Conservation (phyloP, 2,329 filamentous ascomycete species). For the Hypoxylon sp. region DNA sequence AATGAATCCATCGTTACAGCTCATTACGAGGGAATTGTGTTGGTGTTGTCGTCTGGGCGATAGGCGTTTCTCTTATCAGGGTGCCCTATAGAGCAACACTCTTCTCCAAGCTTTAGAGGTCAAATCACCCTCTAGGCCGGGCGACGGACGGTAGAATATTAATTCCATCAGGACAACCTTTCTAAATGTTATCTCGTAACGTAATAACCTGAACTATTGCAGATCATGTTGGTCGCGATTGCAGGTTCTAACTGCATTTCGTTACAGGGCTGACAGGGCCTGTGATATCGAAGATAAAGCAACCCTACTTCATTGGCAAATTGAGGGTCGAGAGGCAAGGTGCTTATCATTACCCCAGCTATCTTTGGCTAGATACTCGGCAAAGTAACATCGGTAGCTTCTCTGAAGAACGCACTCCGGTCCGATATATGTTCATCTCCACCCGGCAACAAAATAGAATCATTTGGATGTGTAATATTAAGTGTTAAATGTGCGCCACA, state of each 20-base stretch:
- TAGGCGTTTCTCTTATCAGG: constrained; percentile 8
- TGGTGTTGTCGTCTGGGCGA: background rate
- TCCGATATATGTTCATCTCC: constrained; percentile 20
- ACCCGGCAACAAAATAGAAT: constrained; percentile 8
- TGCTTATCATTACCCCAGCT: constrained; percentile 44
- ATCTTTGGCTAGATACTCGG: constrained; percentile 24
- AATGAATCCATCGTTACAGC: constrained; percentile 35
- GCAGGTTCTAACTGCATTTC: constrained; percentile 24
- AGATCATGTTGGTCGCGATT: constrained; percentile 28
- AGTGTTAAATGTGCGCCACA: background rate
- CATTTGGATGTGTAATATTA: constrained; percentile 1
- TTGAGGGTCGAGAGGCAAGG: constrained; percentile 17
- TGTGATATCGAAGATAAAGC: constrained; percentile 37
- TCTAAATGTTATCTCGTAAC: constrained; percentile 11
- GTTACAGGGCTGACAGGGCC: constrained; percentile 31
- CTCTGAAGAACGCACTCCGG: background rate
- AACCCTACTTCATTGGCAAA: constrained; percentile 35
- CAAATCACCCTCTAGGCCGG: background rate
- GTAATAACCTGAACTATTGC: constrained; percentile 11
- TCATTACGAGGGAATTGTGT: background rate
- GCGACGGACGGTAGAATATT: constrained; percentile 17
- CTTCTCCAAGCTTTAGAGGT: constrained; percentile 19
- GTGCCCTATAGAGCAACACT: background rate
- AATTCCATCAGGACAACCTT: constrained; percentile 5
- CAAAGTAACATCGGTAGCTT: constrained; percentile 14